Base-by-base conservation (phyloP, 2,329 filamentous ascomycete species). In the Colletotrichum sp. region DNA sequence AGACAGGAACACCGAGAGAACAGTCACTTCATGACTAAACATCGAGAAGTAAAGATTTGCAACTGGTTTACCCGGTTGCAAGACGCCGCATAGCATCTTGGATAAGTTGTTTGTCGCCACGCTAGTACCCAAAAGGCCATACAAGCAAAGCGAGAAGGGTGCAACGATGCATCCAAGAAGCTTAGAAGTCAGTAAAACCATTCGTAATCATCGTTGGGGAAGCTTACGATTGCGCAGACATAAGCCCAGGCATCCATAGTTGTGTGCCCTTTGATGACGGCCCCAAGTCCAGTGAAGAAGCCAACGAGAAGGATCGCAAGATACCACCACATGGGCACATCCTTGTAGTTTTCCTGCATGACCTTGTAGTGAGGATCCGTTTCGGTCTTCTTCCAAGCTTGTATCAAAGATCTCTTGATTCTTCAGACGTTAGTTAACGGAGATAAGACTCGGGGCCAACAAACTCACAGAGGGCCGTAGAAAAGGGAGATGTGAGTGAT, bases 61-160 rank as follows among this genome's bases (percentile, higher is more conserved):
- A 7, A 88, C 77, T 3, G 83, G 85, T 49, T 80, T 81, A 3
- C 83, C 81, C 0, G 84, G 88, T 68, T 86, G 83, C 72, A 90
- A 81, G 39, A 89, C 87, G 24, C 87, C 89, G 5, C 84, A 88
- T 26, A 90, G 79, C 84, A 89, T 87, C 79, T 90, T 87, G 12
- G 63, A 84, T 70, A 8, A 83, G 83, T 72, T 87, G 83, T 28
- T 85, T 79, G 75, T 77, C 15, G 75, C 68, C 15, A 77, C 75
- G 26, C 75, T 77, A 0, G 75, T 75, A 10, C 75, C 72, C 2
- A 77, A 57, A 9, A 77, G 34, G 8, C 75, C 72, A 36, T 77
- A 77, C 18, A 77, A 57, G 28, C 75, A 77, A 1, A 77, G 68
- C n/a, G 75, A 75, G 18, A 77, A 77, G 5, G 75, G 75, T 3